Conservation (phyloP, 805 yeast species). For the Pachysolen tannophilus region DNA sequence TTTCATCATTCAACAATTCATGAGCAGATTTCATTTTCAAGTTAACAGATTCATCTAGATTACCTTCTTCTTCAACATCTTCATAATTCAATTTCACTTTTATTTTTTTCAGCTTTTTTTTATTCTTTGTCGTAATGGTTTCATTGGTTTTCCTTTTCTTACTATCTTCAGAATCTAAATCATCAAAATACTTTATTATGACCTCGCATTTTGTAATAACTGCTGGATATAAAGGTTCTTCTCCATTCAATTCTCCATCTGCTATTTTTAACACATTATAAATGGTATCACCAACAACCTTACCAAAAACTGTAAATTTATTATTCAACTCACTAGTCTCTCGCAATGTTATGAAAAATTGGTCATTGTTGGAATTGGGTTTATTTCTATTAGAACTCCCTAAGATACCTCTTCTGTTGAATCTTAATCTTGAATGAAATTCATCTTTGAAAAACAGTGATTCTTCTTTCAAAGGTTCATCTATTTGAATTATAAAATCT, state of each 20-base stretch:
- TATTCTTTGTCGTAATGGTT: neutral
- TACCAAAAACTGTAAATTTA: slow-evolving; percentile 45
- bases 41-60: neutral
- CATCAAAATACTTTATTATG: slow-evolving; percentile 40
- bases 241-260: slow-evolving; percentile 35
- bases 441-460: slow-evolving; percentile 29
- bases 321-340: slow-evolving; percentile 28
- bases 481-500: slow-evolving; percentile 13
- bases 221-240: slow-evolving; percentile 46
- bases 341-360: slow-evolving; percentile 39
- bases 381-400: slow-evolving; percentile 35
- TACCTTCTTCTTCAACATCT: slow-evolving; percentile 1
- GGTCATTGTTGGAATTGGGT: slow-evolving; percentile 24
- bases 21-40: slow-evolving; percentile 5
- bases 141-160: neutral
- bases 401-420: slow-evolving; percentile 44
- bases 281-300: slow-evolving; percentile 46
- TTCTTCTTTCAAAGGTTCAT: neutral
- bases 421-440: slow-evolving; percentile 41
- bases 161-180: slow-evolving; percentile 20
- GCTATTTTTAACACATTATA: slow-evolving; percentile 43
- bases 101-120: neutral
- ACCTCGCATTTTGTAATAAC: slow-evolving; percentile 32
- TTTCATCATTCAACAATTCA: slow-evolving; percentile 1
- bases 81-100: neutral